Evolutionary conservation across 2,329 filamentous ascomycete species (phyloP).

Genomic region (Cercospora berteroae): DNA sequence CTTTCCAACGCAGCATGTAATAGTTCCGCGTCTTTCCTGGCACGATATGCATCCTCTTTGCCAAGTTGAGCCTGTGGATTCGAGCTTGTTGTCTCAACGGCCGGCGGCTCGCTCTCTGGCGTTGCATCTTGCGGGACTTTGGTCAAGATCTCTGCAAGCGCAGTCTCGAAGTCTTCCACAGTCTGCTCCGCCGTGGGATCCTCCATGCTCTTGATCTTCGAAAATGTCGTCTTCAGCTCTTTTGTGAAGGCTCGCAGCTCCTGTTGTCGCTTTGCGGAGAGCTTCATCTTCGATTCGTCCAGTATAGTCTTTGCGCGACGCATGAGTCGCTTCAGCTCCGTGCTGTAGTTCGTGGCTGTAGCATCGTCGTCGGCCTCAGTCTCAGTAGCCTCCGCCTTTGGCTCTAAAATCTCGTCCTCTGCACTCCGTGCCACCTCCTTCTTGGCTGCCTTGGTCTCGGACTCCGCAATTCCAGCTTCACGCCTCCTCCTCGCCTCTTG

Average conservation of each 20-base stretch:
- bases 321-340: conserved; percentile 55
- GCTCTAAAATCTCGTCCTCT: conserved; percentile 28
- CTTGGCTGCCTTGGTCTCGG: conserved; percentile 21
- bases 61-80: conserved; percentile 35
- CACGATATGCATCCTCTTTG: conserved; percentile 48
- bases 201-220: conserved; percentile 45
- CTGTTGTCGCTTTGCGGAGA: conserved; percentile 72
- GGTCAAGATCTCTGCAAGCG: conserved; percentile 39
- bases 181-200: conserved; percentile 27
- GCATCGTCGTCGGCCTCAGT: conserved; percentile 8
- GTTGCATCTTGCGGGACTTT: conserved; percentile 46
- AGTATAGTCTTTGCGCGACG: conserved; percentile 61
- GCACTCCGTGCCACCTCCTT: conserved; percentile 18
- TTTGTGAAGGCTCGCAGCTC: conserved; percentile 70
- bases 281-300: conserved; percentile 46
- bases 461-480: conserved; percentile 28
- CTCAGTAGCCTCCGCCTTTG: conserved; percentile 19
- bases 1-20: conserved; percentile 59
- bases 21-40: conserved; percentile 57
- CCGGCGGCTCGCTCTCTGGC: conserved; percentile 17
- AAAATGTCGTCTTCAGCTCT: conserved; percentile 62
- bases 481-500: conserved; percentile 23
- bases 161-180: conserved; percentile 37
- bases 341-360: conserved; percentile 23
- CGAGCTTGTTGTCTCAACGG: conserved; percentile 31